Percentiles rank a stretch among this genome's conserved stretches.
phyloP scores from a whole-genome alignment of 2,329 filamentous ascomycete genomes.

The Pseudogymnoascus sp. region DNA sequence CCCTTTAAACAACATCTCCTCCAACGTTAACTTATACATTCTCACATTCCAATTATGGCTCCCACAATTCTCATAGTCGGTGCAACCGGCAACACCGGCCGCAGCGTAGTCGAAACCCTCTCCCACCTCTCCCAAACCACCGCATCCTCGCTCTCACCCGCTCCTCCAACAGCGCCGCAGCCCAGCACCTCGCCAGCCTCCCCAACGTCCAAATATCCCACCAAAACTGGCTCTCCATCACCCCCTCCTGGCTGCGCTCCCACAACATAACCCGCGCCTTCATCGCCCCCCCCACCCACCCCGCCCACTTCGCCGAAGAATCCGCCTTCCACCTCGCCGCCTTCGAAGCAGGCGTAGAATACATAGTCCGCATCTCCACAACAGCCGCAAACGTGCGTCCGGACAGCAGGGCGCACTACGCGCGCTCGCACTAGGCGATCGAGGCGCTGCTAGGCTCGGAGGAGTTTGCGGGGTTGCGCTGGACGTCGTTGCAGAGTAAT shows the following conservation, averaged over 20 bases:
- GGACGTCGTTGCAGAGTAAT: slow-evolving; percentile 35
- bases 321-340: slow-evolving; percentile 30
- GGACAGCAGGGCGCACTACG: slow-evolving; percentile 29
- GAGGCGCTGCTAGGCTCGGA: slow-evolving; percentile 30
- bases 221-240: slow-evolving; percentile 31
- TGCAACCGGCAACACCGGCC: slow-evolving; percentile 34
- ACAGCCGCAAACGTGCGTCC: slow-evolving; percentile 31
- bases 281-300: slow-evolving; percentile 32
- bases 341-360: slow-evolving; percentile 31
- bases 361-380: slow-evolving; percentile 37
- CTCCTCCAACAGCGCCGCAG: slow-evolving; percentile 17
- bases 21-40: too few species aligned
- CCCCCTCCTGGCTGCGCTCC: slow-evolving; percentile 32
- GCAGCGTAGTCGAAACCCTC: slow-evolving; percentile 23
- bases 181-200: slow-evolving; percentile 26
- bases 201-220: slow-evolving; percentile 22
- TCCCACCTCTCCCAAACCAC: slow-evolving; percentile 20
- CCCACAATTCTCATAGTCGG: slow-evolving; percentile 30
- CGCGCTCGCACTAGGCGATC: slow-evolving; percentile 34
- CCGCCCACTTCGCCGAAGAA: slow-evolving; percentile 34
- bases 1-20: too few species aligned
- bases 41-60: slow-evolving; percentile 20
- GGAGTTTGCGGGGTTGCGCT: slow-evolving; percentile 30
- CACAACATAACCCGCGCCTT: slow-evolving; percentile 31
- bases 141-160: slow-evolving; percentile 29